Percentiles rank a stretch among this genome's conserved stretches.
These are phyloP conservation scores for Albatrellus sp. DNA, from an alignment of 1,284 basidiomycete species.

Conservation along the genomic window DNA sequence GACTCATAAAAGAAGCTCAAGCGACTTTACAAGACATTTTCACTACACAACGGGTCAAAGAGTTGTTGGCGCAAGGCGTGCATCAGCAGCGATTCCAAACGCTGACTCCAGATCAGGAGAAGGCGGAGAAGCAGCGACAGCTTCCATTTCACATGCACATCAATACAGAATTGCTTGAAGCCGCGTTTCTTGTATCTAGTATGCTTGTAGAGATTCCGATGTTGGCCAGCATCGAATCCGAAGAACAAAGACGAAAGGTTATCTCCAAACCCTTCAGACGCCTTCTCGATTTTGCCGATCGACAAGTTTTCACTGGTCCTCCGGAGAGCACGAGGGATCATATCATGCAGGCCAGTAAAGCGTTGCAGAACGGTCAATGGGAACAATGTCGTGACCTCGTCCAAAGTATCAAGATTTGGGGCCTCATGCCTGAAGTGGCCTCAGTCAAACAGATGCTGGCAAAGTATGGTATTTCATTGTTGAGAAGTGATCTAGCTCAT, in stretches of 20 bases:
- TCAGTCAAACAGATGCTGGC: slow-evolving; percentile 92
- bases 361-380: slow-evolving; percentile 95
- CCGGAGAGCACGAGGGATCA: slow-evolving; percentile 98
- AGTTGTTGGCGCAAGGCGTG: slow-evolving; percentile 93
- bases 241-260: slow-evolving; percentile 84
- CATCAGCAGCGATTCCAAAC: slow-evolving; percentile 86
- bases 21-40: slow-evolving; percentile 92
- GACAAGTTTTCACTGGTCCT: slow-evolving; percentile 96
- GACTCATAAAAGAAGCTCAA: slow-evolving; percentile 91
- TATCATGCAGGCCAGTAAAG: slow-evolving; percentile 98
- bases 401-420: slow-evolving; percentile 96
- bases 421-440: slow-evolving; percentile 81
- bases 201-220: slow-evolving; percentile 98
- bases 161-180: slow-evolving; percentile 95
- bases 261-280: slow-evolving; percentile 95
- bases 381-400: slow-evolving; percentile 89
- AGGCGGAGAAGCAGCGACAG: slow-evolving; percentile 90
- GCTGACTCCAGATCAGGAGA: slow-evolving; percentile 90
- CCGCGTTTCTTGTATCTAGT: slow-evolving; percentile 93
- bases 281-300: slow-evolving; percentile 92
- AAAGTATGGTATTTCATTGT: slow-evolving; percentile 41
- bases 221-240: slow-evolving; percentile 86
- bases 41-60: slow-evolving; percentile 91
- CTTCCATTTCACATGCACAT: slow-evolving; percentile 99
- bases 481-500: slow-evolving; percentile 4